Base-by-base conservation (phyloP, 306 rosid species). In the Morella rubra region DNA sequence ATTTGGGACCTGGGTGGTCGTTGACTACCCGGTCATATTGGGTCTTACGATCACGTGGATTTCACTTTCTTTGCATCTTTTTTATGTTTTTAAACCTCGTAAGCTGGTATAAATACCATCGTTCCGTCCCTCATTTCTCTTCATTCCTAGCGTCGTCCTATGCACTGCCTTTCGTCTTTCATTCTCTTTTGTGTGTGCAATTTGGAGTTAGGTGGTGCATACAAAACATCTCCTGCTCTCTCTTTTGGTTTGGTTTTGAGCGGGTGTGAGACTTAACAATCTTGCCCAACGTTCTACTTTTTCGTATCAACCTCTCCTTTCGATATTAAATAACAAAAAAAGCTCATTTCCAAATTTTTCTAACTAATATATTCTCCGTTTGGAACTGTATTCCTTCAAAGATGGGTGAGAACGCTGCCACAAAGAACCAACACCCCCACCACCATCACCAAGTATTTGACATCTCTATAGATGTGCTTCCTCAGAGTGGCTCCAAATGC, bases 341-440 rank as follows among this genome's bases (percentile, higher is more conserved):
- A 7, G 4, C 62, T 7, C 22, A 24, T 53, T 49, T 67, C 49
- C 74, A 45, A 19, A 15, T 20, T 67, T 15, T 44, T 9, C 53
- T 40, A 20, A 66, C 27, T 24, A 59, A 24, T 45, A 54, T 24
- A 50, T 66, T 22, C 56, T 70, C 73, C 73, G 27, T 64, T 73
- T 71, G 12, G 9, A 6, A 70, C 67, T 71, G 49, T 22, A 18
- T n/a, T 73, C 19, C 40, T 70, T 19, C 66, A 49, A 80, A 76
- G 66, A 87, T 87, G 91, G 40, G 79, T 69, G 76, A 61, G 82
- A 82, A 62, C 58, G 64, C 74, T 77, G 73, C 71, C 71, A 68
- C 83, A 46, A 52, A 32, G n/a, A 77, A 65, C 59, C 52, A 40
- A 41, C 53, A 12, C 44, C 80, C 62, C 19, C 79, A 66, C 56